phyloP scores from a whole-genome alignment of 2,329 filamentous ascomycete species.

The Hypoxylon sp. region DNA sequence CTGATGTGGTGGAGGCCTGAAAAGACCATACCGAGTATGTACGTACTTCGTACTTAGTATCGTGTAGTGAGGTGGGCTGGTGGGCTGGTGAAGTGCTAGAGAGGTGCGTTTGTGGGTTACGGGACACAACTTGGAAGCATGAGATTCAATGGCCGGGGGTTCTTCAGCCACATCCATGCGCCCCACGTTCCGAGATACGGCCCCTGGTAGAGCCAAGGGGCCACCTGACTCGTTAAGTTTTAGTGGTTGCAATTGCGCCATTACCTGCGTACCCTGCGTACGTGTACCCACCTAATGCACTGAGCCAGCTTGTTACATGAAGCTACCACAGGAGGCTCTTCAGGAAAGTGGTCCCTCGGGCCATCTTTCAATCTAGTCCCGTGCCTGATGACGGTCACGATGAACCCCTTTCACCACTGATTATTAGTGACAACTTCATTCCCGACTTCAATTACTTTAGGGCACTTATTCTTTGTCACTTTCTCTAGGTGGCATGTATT shows the following conservation, averaged over 20 bases:
- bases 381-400: conserved; percentile 22
- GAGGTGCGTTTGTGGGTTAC: background rate
- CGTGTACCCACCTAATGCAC: conserved; percentile 1
- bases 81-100: background rate
- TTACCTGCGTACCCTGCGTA: conserved; percentile 4
- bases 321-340: conserved; percentile 34
- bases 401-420: conserved; percentile 13
- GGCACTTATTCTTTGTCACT: background rate
- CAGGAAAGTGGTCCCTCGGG: conserved; percentile 27
- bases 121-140: too few species aligned
- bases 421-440: conserved; percentile 8
- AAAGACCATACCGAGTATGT: background rate
- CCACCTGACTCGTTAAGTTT: conserved; percentile 27
- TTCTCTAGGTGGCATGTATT: conserved; percentile 20
- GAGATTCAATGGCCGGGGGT: too few species aligned
- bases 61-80: background rate
- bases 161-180: conserved; percentile 36
- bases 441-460: conserved; percentile 7
- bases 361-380: conserved; percentile 16
- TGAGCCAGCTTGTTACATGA: conserved; percentile 32
- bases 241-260: conserved; percentile 10
- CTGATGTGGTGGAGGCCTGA: conserved; percentile 1
- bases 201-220: conserved; percentile 8
- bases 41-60: too few species aligned
- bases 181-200: conserved; percentile 26